Evolutionary conservation across 2,329 filamentous ascomycete species (phyloP).

Genomic region (Pseudocercospora cruenta): DNA sequence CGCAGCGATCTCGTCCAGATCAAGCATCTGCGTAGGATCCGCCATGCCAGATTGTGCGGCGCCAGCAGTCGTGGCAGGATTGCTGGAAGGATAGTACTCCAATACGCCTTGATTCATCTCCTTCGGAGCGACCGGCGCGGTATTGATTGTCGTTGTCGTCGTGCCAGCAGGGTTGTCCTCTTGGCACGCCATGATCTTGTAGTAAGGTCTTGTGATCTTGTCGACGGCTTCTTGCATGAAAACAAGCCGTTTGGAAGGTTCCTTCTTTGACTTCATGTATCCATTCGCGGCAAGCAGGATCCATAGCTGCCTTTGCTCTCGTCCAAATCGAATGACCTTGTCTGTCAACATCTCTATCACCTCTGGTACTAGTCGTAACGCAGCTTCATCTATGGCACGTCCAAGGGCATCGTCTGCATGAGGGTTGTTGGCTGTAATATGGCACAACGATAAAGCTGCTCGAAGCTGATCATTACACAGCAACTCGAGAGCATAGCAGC

Average conservation of each 20-base stretch:
- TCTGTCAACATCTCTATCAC: constrained; percentile 35
- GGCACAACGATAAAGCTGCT: constrained; percentile 35
- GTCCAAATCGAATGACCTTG: constrained; percentile 35
- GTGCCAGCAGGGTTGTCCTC: constrained; percentile 22
- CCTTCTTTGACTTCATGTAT: constrained; percentile 32
- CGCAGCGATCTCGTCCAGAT: constrained; percentile 37
- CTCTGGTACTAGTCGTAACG: constrained; percentile 29
- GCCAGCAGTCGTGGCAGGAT: constrained; percentile 2
- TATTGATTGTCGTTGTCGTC: neutral
- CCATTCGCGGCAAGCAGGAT: constrained; percentile 35
- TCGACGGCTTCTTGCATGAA: constrained; percentile 41
- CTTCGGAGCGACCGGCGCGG: neutral
- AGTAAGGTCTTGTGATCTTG: constrained; percentile 33
- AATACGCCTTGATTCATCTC: constrained; percentile 9
- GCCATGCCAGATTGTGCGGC: neutral
- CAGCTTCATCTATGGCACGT: constrained; percentile 30
- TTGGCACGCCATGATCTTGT: constrained; percentile 40
- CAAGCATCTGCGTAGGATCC: constrained; percentile 21
- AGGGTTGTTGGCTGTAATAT: constrained; percentile 31
- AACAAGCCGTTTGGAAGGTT: constrained; percentile 25
- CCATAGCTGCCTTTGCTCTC: constrained; percentile 38
- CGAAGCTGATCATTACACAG: constrained; percentile 36
- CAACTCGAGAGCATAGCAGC: constrained; percentile 33
- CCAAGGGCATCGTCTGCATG: constrained; percentile 29
- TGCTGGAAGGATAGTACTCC: constrained; percentile 13